A percentile compares a stretch with the other conserved stretches of the same genome.
Evolutionary conservation across 2,329 filamentous ascomycete species (phyloP).

Genomic region (Neonectria neomacrospora): DNA sequence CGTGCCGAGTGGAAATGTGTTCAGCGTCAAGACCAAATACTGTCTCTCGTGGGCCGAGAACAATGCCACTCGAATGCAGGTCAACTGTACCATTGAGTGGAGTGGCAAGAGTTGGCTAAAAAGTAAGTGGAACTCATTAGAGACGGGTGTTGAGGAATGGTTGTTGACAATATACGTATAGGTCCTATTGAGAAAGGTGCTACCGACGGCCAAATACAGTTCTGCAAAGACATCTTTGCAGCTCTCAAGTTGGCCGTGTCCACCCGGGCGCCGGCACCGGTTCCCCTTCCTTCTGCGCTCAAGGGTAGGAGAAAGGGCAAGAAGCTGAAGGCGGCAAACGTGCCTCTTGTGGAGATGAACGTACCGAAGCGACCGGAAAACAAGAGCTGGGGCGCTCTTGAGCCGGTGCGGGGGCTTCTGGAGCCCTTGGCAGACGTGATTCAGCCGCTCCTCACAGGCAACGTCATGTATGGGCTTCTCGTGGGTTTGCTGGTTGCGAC

Average conservation of each 20-base stretch:
- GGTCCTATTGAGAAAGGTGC: slow-evolving; percentile 96
- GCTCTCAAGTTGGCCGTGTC: slow-evolving; percentile 79
- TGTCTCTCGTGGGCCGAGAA: slow-evolving; percentile 92
- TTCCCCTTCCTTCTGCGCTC: slow-evolving; percentile 56
- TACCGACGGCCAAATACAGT: slow-evolving; percentile 86
- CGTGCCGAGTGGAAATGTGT: slow-evolving; percentile 92
- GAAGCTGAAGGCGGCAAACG: slow-evolving; percentile 59
- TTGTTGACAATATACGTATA: slow-evolving; percentile 57
- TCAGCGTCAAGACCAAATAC: slow-evolving; percentile 92
- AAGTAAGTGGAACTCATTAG: slow-evolving; percentile 65
- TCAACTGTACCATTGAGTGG: slow-evolving; percentile 95
- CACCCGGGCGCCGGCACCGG: slow-evolving; percentile 66
- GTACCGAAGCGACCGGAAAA: slow-evolving; percentile 56
- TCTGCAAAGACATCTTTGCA: slow-evolving; percentile 82
- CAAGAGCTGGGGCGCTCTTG: slow-evolving; percentile 80
- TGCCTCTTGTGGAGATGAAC: slow-evolving; percentile 54
- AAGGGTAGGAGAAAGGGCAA: slow-evolving; percentile 71
- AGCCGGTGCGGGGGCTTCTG: slow-evolving; percentile 77
- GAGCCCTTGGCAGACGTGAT: slow-evolving; percentile 77
- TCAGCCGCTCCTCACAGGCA: slow-evolving; percentile 77
- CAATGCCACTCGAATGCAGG: slow-evolving; percentile 84
- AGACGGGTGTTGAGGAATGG: not conserved
- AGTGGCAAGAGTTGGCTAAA: slow-evolving; percentile 98
- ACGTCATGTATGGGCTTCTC: slow-evolving; percentile 80
- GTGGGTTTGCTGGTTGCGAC: slow-evolving; percentile 77